These are phyloP conservation scores for Hamamelis virginiana DNA, from an alignment of 164 flowering plant species.

Conservation along the genomic window DNA sequence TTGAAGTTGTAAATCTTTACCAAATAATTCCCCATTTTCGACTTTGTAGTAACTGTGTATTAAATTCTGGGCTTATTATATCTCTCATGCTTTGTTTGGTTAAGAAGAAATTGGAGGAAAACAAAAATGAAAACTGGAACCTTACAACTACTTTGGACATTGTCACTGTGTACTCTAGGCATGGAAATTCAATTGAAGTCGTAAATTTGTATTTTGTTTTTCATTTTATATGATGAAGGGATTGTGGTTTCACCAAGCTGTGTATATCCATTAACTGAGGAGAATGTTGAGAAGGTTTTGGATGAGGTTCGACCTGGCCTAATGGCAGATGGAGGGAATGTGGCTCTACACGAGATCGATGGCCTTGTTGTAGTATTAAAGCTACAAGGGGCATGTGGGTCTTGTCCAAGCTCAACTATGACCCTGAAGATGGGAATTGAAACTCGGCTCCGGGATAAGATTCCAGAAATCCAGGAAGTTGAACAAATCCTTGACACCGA, in stretches of 20 bases:
- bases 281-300: slow-evolving; percentile 83
- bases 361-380: slow-evolving; percentile 84
- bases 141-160: too few relatives aligned
- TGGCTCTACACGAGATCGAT: slow-evolving; percentile 86
- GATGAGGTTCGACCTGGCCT: slow-evolving; percentile 82
- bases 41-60: too few relatives aligned
- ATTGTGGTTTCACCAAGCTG: slow-evolving; percentile 42
- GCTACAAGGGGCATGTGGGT: slow-evolving; percentile 96
- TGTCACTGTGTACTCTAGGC: not conserved
- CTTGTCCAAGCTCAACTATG: slow-evolving; percentile 95
- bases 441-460: slow-evolving; percentile 75
- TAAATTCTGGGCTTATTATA: too few relatives aligned
- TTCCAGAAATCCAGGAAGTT: slow-evolving; percentile 80
- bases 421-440: slow-evolving; percentile 90
- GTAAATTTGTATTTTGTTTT: not conserved
- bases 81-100: too few relatives aligned
- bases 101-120: too few relatives aligned
- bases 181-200: too few relatives aligned
- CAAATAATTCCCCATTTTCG: too few relatives aligned
- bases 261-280: slow-evolving; percentile 78
- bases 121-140: too few relatives aligned
- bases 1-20: too few relatives aligned
- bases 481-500: slow-evolving; percentile 86
- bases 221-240: slow-evolving; percentile 23
- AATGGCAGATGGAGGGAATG: slow-evolving; percentile 97